phyloP scores from a whole-genome alignment of 345 rosid genomes.

The Fremontodendron californicum region DNA sequence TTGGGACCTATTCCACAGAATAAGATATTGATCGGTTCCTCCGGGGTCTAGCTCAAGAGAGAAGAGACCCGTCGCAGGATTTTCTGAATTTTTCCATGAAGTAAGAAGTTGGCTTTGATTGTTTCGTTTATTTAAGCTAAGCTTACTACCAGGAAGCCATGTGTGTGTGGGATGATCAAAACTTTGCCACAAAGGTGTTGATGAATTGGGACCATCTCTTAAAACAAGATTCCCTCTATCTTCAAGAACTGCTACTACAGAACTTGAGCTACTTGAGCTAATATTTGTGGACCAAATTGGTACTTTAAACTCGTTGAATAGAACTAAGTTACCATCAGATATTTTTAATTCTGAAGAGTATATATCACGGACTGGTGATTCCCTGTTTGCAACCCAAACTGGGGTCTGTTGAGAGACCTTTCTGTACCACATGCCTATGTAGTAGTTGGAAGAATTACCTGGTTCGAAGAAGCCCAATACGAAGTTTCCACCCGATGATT shows the following conservation, averaged over 20 bases:
- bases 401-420: slow-evolving; percentile 27
- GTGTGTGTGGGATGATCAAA: slow-evolving; percentile 61
- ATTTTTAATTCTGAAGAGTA: slow-evolving; percentile 44
- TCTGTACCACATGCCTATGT: slow-evolving; percentile 66
- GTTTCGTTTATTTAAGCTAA: slow-evolving; percentile 42
- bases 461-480: slow-evolving; percentile 66
- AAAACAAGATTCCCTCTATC: slow-evolving; percentile 65
- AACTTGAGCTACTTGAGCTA: slow-evolving; percentile 26
- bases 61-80: slow-evolving; percentile 70
- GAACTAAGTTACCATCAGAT: slow-evolving; percentile 55
- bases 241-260: slow-evolving; percentile 42
- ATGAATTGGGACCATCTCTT: slow-evolving; percentile 24
- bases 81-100: slow-evolving; percentile 59
- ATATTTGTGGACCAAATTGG: slow-evolving; percentile 68
- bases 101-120: slow-evolving; percentile 34
- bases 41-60: slow-evolving; percentile 56
- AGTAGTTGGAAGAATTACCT: slow-evolving; percentile 50
- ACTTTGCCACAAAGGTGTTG: slow-evolving; percentile 57
- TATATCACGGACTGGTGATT: slow-evolving; percentile 43
- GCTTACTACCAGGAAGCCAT: slow-evolving; percentile 68
- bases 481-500: slow-evolving; percentile 44
- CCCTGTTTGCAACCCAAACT: slow-evolving; percentile 82
- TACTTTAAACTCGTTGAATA: slow-evolving; percentile 41
- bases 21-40: slow-evolving; percentile 45
- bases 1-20: slow-evolving; percentile 45